phyloP scores from a whole-genome alignment of 2,329 filamentous ascomycete genomes.

The Diaporthe nobilis region DNA sequence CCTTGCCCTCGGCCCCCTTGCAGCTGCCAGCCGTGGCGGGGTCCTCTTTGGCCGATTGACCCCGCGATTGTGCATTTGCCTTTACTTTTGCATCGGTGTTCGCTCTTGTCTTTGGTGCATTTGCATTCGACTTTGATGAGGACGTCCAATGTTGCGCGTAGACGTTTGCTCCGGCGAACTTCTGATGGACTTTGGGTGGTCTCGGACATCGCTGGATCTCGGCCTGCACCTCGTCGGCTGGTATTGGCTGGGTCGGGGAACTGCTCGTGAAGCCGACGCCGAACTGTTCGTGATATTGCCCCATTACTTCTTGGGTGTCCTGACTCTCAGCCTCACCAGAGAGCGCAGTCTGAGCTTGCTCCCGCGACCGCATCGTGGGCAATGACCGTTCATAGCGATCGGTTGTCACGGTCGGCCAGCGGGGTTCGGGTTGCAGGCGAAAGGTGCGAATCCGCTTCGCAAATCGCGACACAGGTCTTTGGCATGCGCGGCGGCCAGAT shows the following conservation, averaged over 20 bases:
- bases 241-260: slow-evolving; percentile 31
- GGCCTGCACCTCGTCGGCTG: background rate
- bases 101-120: background rate
- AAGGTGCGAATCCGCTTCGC: background rate
- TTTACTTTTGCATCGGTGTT: background rate
- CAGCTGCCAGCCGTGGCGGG: slow-evolving; percentile 32
- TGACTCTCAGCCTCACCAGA: slow-evolving; percentile 56
- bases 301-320: slow-evolving; percentile 60
- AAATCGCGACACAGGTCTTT: background rate
- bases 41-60: slow-evolving; percentile 9
- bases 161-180: background rate
- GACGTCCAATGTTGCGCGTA: background rate
- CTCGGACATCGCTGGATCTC: slow-evolving; percentile 8
- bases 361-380: slow-evolving; percentile 44
- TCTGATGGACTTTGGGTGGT: slow-evolving; percentile 37
- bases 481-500: background rate
- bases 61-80: slow-evolving; percentile 11
- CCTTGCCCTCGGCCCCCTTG: slow-evolving; percentile 23
- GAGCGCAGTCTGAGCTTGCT: slow-evolving; percentile 48
- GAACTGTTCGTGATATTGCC: slow-evolving; percentile 55
- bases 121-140: background rate
- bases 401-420: slow-evolving; percentile 3
- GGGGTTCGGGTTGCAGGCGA: slow-evolving; percentile 10
- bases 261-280: slow-evolving; percentile 49
- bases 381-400: slow-evolving; percentile 36